Evolutionary conservation across 345 rosid species (phyloP).

Genomic region (Kernera saxatilis): DNA sequence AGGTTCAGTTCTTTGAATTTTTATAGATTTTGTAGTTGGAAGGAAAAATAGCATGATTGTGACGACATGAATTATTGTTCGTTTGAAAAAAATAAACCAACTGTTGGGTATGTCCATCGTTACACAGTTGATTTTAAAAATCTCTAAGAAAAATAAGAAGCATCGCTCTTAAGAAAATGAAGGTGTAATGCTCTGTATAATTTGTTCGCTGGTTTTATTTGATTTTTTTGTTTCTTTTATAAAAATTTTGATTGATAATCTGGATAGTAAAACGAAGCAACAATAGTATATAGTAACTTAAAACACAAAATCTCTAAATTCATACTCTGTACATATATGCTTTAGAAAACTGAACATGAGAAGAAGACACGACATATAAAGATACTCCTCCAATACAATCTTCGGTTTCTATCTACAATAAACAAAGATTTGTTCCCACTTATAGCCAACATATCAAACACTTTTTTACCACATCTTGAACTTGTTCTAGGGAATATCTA

Average conservation of each 20-base stretch:
- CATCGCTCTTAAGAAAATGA: background rate
- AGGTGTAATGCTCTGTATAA: no score
- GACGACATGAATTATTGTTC: background rate
- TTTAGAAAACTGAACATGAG: background rate
- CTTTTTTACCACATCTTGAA: background rate
- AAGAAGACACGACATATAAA: background rate
- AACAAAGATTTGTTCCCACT: background rate
- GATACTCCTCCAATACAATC: background rate
- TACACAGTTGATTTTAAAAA: background rate
- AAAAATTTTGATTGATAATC: no score
- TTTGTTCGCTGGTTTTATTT: no score
- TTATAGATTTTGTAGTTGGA: background rate
- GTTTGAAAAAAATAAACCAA: background rate
- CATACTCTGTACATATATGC: background rate
- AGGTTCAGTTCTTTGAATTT: conserved; percentile 11
- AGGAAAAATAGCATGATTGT: background rate
- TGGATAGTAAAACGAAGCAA: no score
- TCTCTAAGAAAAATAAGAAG: background rate
- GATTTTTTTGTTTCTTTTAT: no score
- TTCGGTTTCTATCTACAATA: background rate
- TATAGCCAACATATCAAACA: background rate
- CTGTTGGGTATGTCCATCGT: background rate
- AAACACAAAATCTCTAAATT: background rate
- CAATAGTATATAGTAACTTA: no score
- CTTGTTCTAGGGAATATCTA: background rate